These are phyloP conservation scores for Pichiaceae sp. DNA, from an alignment of 1,139 yeast species.

Conservation along the genomic window DNA sequence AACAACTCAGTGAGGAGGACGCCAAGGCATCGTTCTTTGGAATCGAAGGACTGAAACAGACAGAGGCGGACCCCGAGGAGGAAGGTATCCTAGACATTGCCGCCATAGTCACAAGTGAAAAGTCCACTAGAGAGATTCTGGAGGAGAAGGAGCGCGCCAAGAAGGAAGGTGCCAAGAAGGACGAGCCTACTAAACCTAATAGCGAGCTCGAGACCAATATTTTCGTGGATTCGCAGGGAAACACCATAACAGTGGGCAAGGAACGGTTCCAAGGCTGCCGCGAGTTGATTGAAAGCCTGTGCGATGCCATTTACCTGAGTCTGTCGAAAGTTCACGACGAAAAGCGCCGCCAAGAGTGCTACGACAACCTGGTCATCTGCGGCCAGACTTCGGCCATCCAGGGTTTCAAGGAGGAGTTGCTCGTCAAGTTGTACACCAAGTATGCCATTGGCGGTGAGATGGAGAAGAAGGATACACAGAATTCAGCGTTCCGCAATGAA, in stretches of 20 bases:
- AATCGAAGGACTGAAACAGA: slow-evolving; percentile 34
- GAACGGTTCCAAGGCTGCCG: slow-evolving; percentile 81
- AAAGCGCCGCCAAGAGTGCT: slow-evolving; percentile 71
- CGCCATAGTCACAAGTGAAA: slow-evolving; percentile 72
- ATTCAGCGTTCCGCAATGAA: slow-evolving; percentile 21
- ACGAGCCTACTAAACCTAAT: slow-evolving; percentile 34
- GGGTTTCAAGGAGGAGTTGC: slow-evolving; percentile 69
- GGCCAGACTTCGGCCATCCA: slow-evolving; percentile 71
- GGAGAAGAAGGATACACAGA: slow-evolving; percentile 18
- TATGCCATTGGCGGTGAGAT: slow-evolving; percentile 41
- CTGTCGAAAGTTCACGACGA: slow-evolving; percentile 55
- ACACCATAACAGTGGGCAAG: slow-evolving; percentile 59
- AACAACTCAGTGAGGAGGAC: slow-evolving; percentile 62
- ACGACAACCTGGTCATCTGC: slow-evolving; percentile 72
- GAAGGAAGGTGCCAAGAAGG: slow-evolving; percentile 23
- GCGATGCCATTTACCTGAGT: slow-evolving; percentile 45
- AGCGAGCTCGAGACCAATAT: slow-evolving; percentile 57
- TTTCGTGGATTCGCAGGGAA: slow-evolving; percentile 53
- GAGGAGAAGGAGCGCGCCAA: slow-evolving; percentile 47
- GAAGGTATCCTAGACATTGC: slow-evolving; percentile 86
- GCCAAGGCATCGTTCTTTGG: slow-evolving; percentile 54
- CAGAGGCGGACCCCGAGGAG: slow-evolving; percentile 26
- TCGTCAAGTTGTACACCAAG: slow-evolving; percentile 44
- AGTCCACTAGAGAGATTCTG: slow-evolving; percentile 52
- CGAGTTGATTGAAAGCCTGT: slow-evolving; percentile 44